Percentiles rank a stretch among this genome's conserved stretches.
These are phyloP conservation scores for Dissophora globulifera DNA, from an alignment of 192 early-diverging fungal species.

Conservation along the genomic window DNA sequence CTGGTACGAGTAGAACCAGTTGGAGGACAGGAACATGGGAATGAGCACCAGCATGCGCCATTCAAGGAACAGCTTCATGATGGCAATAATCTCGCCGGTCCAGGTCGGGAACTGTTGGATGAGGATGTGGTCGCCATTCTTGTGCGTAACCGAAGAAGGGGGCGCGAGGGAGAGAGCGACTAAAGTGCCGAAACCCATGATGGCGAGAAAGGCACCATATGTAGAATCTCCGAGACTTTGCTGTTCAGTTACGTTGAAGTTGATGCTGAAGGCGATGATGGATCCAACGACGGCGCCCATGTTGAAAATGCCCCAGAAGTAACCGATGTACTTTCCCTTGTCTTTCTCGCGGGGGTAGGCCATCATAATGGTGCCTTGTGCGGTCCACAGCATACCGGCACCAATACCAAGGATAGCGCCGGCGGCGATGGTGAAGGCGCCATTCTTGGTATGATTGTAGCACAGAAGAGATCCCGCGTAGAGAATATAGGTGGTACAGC, in stretches of 20 bases:
- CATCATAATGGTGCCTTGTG: slow-evolving; percentile 86
- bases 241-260: slow-evolving; percentile 64
- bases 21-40: slow-evolving; percentile 77
- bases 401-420: slow-evolving; percentile 85
- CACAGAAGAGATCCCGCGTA: slow-evolving; percentile 83
- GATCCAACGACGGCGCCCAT: slow-evolving; percentile 85
- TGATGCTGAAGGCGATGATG: slow-evolving; percentile 75
- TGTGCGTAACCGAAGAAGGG: slow-evolving; percentile 67
- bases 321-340: slow-evolving; percentile 83
- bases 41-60: slow-evolving; percentile 74
- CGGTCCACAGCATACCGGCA: slow-evolving; percentile 81
- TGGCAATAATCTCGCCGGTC: slow-evolving; percentile 60
- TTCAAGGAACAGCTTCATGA: slow-evolving; percentile 69
- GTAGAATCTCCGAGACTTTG: slow-evolving; percentile 71
- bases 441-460: slow-evolving; percentile 68
- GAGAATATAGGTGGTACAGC: slow-evolving; percentile 76
- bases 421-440: slow-evolving; percentile 73
- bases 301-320: slow-evolving; percentile 91
- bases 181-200: slow-evolving; percentile 72
- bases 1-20: slow-evolving; percentile 86
- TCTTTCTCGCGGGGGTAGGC: slow-evolving; percentile 86
- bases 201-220: slow-evolving; percentile 77
- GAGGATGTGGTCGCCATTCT: slow-evolving; percentile 75
- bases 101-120: slow-evolving; percentile 78
- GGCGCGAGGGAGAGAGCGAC: slow-evolving; percentile 68